Conservation (phyloP, 768 basidiomycete genomes). For the Mycena rosella region DNA sequence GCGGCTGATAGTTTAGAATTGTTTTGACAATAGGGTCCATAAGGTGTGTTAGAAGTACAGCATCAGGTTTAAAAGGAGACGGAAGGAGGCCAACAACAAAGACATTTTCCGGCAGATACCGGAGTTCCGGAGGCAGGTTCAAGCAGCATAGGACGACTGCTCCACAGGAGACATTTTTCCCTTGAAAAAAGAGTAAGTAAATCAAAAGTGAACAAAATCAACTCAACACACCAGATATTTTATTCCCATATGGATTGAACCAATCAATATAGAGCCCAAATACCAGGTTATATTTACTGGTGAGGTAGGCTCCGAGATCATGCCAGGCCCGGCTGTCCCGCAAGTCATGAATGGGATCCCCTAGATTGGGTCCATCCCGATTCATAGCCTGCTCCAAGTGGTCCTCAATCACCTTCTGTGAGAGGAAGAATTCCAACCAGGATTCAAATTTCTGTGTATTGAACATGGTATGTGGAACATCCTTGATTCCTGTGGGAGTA, state of each 20-base stretch:
- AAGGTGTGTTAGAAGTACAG: slow-evolving; percentile 21
- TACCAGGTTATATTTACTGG: slow-evolving; percentile 34
- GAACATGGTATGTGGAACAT: too few relatives aligned
- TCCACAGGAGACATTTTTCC: slow-evolving; percentile 36
- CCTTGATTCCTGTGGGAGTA: background rate
- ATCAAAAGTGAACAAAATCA: slow-evolving; percentile 30
- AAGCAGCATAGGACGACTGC: slow-evolving; percentile 38
- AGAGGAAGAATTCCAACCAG: slow-evolving; percentile 26
- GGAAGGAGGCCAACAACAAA: slow-evolving; percentile 44
- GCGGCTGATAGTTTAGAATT: slow-evolving; percentile 14
- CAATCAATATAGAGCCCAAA: slow-evolving; percentile 44
- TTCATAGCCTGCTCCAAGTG: slow-evolving; percentile 3
- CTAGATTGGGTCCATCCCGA: background rate
- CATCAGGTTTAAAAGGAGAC: slow-evolving; percentile 42
- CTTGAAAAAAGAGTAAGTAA: background rate
- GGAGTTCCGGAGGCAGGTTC: slow-evolving; percentile 42
- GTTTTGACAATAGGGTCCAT: slow-evolving; percentile 14
- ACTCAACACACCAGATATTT: slow-evolving; percentile 34
- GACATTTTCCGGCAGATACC: slow-evolving; percentile 41
- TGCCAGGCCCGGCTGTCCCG: slow-evolving; percentile 33
- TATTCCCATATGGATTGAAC: too few relatives aligned
- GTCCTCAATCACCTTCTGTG: slow-evolving; percentile 20
- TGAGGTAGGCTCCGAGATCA: background rate
- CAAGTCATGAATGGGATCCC: slow-evolving; percentile 16
- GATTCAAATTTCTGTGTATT: slow-evolving; percentile 15